phyloP scores from a whole-genome alignment of 1,139 yeast genomes.

The Pichia sp. region DNA sequence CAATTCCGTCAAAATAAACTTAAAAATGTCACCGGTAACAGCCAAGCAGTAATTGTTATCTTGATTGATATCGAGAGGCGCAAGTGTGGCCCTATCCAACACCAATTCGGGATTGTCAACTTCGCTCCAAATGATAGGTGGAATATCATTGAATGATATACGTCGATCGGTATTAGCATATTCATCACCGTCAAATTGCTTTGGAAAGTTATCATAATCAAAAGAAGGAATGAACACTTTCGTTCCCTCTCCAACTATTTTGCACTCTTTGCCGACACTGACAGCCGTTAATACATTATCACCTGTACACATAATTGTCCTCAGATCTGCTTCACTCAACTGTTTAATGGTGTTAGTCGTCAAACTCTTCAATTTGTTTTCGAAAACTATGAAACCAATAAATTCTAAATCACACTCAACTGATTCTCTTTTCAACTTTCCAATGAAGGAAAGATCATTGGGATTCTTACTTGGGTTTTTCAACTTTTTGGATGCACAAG shows the following conservation, averaged over 20 bases:
- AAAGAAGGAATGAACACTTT: slow-evolving; percentile 70
- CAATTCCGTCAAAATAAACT: slow-evolving; percentile 60
- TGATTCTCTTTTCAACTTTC: slow-evolving; percentile 47
- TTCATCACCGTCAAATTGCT: not conserved
- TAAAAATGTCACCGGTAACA: slow-evolving; percentile 86
- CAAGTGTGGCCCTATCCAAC: slow-evolving; percentile 61
- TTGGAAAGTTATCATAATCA: slow-evolving; percentile 26
- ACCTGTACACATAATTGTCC: slow-evolving; percentile 97
- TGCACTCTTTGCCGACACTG: slow-evolving; percentile 86
- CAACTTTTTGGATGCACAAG: slow-evolving; percentile 71
- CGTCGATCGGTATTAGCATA: slow-evolving; percentile 2
- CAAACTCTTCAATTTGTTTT: slow-evolving; percentile 74
- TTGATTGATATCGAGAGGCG: slow-evolving; percentile 40
- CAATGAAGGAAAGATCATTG: slow-evolving; percentile 32
- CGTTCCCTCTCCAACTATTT: slow-evolving; percentile 45
- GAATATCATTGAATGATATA: slow-evolving; percentile 14
- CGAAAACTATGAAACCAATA: slow-evolving; percentile 87
- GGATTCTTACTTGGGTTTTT: slow-evolving; percentile 25
- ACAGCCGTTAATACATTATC: slow-evolving; percentile 93
- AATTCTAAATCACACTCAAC: slow-evolving; percentile 68
- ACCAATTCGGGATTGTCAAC: slow-evolving; percentile 49
- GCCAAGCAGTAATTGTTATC: slow-evolving; percentile 60
- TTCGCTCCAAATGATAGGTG: slow-evolving; percentile 56
- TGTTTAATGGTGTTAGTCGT: slow-evolving; percentile 59
- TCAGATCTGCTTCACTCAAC: slow-evolving; percentile 60